phyloP scores from a whole-genome alignment of 148 eudicot genomes.

The Cornus florida region DNA sequence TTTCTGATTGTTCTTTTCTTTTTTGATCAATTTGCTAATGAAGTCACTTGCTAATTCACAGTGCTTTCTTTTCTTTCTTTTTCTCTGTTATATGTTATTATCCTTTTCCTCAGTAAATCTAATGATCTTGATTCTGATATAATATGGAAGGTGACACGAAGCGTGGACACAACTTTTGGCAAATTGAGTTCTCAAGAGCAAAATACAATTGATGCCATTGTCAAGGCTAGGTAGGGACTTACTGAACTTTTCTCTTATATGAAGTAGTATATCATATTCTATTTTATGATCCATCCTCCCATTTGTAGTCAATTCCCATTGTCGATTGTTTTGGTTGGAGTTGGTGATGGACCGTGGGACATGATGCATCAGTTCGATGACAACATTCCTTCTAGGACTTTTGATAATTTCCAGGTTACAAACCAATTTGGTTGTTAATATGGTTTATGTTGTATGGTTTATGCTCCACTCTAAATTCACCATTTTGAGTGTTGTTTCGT shows the following conservation, averaged over 20 bases:
- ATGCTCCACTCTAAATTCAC: neutral
- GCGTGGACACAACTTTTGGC: slow-evolving; percentile 17
- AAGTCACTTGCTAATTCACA: too few species aligned
- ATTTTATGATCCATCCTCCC: neutral
- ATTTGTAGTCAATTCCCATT: slow-evolving; percentile 29
- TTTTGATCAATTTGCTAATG: too few species aligned
- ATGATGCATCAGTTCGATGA: slow-evolving; percentile 36
- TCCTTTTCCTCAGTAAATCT: neutral
- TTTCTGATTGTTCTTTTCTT: neutral
- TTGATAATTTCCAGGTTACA: slow-evolving; percentile 45
- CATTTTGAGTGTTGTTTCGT: neutral
- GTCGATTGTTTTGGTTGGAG: slow-evolving; percentile 39
- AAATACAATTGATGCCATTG: slow-evolving; percentile 35
- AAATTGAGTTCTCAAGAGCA: slow-evolving; percentile 33
- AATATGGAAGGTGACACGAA: slow-evolving; percentile 26
- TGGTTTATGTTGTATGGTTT: neutral
- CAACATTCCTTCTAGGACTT: slow-evolving; percentile 33
- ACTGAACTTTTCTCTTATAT: too few species aligned
- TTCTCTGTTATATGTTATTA: neutral
- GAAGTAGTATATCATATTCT: neutral
- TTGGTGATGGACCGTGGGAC: slow-evolving; percentile 43
- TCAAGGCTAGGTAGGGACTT: slow-evolving; percentile 33
- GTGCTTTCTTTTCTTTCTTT: too few species aligned
- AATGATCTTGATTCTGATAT: neutral
- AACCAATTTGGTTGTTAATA: neutral